Evolutionary conservation across 2,329 filamentous ascomycete genomes (phyloP), one percentile per base, ranked within the genome.

Genomic region (Biscogniauxia mediterranea): DNA sequence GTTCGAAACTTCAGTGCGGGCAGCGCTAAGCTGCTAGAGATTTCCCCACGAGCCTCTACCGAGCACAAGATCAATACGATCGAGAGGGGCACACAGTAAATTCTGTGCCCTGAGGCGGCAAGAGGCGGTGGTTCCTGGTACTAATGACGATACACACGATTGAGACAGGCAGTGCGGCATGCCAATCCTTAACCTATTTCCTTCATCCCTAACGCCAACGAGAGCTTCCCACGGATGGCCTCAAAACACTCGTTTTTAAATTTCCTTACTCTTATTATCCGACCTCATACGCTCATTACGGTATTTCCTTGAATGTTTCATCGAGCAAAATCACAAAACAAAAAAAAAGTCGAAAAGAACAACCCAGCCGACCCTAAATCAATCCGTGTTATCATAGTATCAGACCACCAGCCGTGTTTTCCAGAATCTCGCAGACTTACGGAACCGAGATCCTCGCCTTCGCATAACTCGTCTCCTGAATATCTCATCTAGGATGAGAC

Each of bases 1-100:
- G 85, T 80, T 20, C 83, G 89, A 58, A 89, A 89, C 65, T 87
- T 93, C 70, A 93, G 90, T 70, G 89, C 90, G 52, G 91, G 91
- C 55, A 93, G 89, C 70, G 90, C 90, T 11, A 90, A 86, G 75
- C 76, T 94, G 56, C 78, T 95, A 55, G 87, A 93, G 55, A 81
- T 93, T 54, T 81, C 82, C 20, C 81, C 85, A 21, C 80, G 83
- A 25, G 73, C 74, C 52, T 89, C 85, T 21, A 75, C 77, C 13
- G 86, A 88, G 64, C 77, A 75, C 51, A 81, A 78, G 71, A 75
- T 75, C 67, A 74, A 72, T 57, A 57, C 70, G 62, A 56, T 70
- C 67, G 70, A 74, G 63, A 67, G 70, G 63, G 66, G 66, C 23
- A 67, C 66, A n/a, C 67, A 72, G 57, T 72, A 68, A 51, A 56